These are phyloP conservation scores for Aspergillus ustus DNA, from an alignment of 2,329 filamentous ascomycete genomes.

Conservation along the genomic window DNA sequence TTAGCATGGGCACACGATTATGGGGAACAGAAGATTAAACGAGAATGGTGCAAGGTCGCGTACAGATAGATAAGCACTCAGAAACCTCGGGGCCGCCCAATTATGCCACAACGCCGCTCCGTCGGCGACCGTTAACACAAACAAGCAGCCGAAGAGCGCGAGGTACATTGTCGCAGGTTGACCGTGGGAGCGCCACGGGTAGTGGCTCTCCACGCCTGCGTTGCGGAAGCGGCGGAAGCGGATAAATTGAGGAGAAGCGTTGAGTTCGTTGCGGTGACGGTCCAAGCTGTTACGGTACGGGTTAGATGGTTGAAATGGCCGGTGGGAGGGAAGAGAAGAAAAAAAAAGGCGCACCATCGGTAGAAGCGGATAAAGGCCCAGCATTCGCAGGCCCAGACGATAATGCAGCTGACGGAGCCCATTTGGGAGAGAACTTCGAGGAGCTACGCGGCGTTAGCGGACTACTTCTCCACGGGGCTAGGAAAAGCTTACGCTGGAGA, in stretches of 20 bases:
- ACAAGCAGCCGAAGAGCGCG: constrained; percentile 41
- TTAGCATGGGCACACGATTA: neutral
- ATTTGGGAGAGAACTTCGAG: constrained; percentile 46
- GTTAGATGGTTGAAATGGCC: neutral
- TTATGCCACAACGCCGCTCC: constrained; percentile 43
- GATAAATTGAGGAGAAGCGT: constrained; percentile 14
- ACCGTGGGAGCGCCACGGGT: constrained; percentile 46
- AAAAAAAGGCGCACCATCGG: constrained; percentile 33
- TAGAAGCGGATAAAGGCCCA: constrained; percentile 48
- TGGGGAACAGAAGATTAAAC: neutral
- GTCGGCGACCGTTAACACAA: constrained; percentile 41
- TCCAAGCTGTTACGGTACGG: constrained; percentile 1
- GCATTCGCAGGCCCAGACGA: constrained; percentile 50
- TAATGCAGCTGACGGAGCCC: constrained; percentile 37
- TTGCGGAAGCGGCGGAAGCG: constrained; percentile 19
- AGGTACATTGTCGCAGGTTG: constrained; percentile 45
- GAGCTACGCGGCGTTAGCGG: constrained; percentile 33
- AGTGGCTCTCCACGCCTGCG: constrained; percentile 30
- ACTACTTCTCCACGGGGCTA: neutral
- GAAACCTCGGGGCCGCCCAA: constrained; percentile 40
- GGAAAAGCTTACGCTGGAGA: constrained; percentile 17
- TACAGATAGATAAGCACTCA: constrained; percentile 48
- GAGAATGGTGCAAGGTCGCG: constrained; percentile 18
- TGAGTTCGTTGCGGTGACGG: constrained; percentile 14
- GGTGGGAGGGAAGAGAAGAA: neutral